These are phyloP conservation scores for Beauveria scarabaeidicola DNA, from an alignment of 2,329 filamentous ascomycete genomes.

Conservation along the genomic window DNA sequence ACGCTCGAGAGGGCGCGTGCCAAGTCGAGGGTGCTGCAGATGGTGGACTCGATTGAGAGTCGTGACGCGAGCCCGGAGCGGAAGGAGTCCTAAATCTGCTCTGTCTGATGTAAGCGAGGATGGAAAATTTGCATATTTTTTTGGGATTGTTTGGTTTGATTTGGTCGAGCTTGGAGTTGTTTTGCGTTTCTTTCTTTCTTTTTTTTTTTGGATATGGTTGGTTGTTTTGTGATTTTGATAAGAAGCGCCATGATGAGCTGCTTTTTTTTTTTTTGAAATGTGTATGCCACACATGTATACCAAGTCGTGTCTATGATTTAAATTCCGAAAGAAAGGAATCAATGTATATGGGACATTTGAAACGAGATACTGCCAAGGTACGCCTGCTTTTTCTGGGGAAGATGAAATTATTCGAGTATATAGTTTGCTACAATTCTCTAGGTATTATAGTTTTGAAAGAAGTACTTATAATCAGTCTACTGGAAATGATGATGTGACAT, in stretches of 20 bases:
- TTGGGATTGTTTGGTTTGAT: not conserved
- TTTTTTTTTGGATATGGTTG: not conserved
- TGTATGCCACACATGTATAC: not conserved
- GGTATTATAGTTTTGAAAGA: not conserved
- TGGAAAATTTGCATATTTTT: not conserved
- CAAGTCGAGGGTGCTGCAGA: constrained; percentile 36
- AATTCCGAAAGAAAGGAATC: not conserved
- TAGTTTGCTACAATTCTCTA: constrained; percentile 1
- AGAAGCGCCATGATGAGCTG: not conserved
- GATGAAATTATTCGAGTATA: constrained; percentile 3
- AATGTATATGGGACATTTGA: constrained; percentile 1
- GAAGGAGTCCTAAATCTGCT: no score
- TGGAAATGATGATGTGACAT: no score
- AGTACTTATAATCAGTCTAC: not conserved
- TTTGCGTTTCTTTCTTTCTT: not conserved
- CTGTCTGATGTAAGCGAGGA: not conserved
- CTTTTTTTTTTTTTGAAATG: not conserved
- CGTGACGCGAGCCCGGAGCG: constrained; percentile 31
- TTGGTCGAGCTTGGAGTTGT: not conserved
- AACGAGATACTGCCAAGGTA: not conserved
- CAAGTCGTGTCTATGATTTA: not conserved
- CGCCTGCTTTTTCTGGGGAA: not conserved
- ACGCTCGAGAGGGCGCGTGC: constrained; percentile 33
- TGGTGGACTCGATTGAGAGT: constrained; percentile 49
- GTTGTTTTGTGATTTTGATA: not conserved